These are phyloP conservation scores for sorghum (Sorghum bicolor) DNA, from an alignment of 176 grass and related monocot species.

Conservation along the genomic window DNA sequence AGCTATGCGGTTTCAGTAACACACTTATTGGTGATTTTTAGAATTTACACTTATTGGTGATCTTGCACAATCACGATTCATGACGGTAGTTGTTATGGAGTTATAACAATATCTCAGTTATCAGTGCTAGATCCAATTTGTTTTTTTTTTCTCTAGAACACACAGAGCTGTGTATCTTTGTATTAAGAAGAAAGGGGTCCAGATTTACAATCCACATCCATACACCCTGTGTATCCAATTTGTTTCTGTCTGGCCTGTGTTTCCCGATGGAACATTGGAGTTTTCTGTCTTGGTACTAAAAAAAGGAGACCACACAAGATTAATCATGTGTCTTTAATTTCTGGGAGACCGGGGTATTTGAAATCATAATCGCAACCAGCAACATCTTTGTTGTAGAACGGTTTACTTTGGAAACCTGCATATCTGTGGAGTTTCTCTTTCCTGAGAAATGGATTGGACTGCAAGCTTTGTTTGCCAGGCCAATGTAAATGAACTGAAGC, in stretches of 20 bases:
- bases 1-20: neutral
- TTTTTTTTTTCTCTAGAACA: neutral
- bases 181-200: neutral
- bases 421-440: neutral
- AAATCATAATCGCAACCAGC: neutral
- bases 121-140: neutral
- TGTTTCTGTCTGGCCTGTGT: neutral
- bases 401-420: constrained; percentile 13
- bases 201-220: neutral
- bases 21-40: neutral
- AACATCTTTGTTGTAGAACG: neutral
- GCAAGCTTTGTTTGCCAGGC: neutral
- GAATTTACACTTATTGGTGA: neutral
- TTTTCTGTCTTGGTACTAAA: neutral
- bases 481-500: neutral
- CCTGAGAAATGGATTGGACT: neutral
- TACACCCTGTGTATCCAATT: neutral
- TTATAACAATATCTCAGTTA: neutral
- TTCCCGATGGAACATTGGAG: neutral
- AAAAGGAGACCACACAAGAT: neutral
- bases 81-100: neutral
- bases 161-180: neutral
- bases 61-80: neutral
- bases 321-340: neutral
- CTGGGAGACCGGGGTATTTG: neutral